Conservation (phyloP, 352 stramenopile species). For the Globisporangium orthogonon region DNA sequence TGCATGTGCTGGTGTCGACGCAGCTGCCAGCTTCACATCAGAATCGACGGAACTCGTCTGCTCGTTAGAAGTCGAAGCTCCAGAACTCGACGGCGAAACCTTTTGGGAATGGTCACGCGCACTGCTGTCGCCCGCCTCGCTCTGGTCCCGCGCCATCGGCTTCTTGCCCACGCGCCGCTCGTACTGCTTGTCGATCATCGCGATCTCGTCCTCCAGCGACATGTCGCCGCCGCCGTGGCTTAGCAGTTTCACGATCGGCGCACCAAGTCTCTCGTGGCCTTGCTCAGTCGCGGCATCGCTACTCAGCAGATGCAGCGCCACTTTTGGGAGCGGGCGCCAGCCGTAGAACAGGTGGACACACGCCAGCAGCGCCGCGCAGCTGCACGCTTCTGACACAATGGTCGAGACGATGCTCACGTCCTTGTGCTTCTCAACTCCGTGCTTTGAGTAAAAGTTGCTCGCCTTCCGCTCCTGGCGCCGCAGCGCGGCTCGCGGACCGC, state of each 20-base stretch:
- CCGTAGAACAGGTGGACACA: conserved; percentile 78
- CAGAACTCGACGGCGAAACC: background rate
- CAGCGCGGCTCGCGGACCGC: conserved; percentile 50
- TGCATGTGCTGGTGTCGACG: background rate
- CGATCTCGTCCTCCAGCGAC: conserved; percentile 66
- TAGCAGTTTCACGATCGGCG: conserved; percentile 34
- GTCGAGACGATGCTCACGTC: conserved; percentile 59
- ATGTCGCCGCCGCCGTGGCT: conserved; percentile 25
- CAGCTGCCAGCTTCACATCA: background rate
- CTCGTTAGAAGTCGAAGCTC: background rate
- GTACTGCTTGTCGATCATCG: conserved; percentile 74
- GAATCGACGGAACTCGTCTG: background rate
- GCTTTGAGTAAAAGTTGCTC: conserved; percentile 73
- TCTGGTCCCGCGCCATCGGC: conserved; percentile 33
- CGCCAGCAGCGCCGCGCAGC: conserved; percentile 67
- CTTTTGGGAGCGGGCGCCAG: conserved; percentile 53
- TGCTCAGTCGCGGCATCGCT: conserved; percentile 7
- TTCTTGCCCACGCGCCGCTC: conserved; percentile 55
- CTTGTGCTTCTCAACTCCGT: conserved; percentile 51
- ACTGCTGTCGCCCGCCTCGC: conserved; percentile 12
- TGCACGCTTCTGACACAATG: conserved; percentile 73
- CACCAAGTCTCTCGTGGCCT: conserved; percentile 20
- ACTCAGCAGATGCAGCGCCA: conserved; percentile 64
- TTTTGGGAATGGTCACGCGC: background rate
- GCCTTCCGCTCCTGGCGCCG: conserved; percentile 59